Base-by-base conservation (phyloP, 805 yeast genomes). In the Saccharomycopsis microspora region DNA sequence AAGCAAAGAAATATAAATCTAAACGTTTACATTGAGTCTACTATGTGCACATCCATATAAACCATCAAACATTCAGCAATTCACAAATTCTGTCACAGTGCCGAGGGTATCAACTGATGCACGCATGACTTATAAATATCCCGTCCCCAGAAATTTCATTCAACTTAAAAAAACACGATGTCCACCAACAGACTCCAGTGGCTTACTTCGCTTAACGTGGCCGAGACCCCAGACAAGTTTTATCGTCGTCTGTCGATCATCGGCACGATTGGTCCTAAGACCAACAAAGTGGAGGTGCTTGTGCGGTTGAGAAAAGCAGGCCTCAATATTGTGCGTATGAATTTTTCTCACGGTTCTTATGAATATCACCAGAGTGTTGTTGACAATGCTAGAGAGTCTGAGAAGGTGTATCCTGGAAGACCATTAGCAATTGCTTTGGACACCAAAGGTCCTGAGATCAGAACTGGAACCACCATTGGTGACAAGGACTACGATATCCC, bases 401-500 rank as follows among this genome's bases (percentile, higher is more conserved):
- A 85, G 71, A 81, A 80, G 68, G 67, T 83, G 49, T 88, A 82
- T 69, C 79, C 85, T 57, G 97, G 97, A 64, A 86, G 97, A 74
- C 98, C 97, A 48, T 76, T 93, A 62, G 97, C 96, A 54, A 89
- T 93, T 69, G 98, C 98, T 56, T 80, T 93, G 61, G 98, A 93
- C 70, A 93, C 97, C 68, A 93, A 93, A 79, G 98, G 98, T 60
- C 98, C 98, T 55, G 98, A 93, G 74, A 93, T 93, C 74, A 86
- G 98, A 80, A 90, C 98, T 51, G 98, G 98, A 70, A 80, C 88
- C 68, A 93, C 98, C 60, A 66, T 70, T 55, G 85, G 76, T 61
- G 85, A 78, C 51, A 68, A 70, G 53, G 98, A 93, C 65, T 87
- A 70, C 70, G 83, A 96, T 62, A 84, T 93, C 62, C 69, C 76